These are phyloP conservation scores for Dactylonectria macrodidyma DNA, from an alignment of 2,329 filamentous ascomycete genomes.

Conservation along the genomic window DNA sequence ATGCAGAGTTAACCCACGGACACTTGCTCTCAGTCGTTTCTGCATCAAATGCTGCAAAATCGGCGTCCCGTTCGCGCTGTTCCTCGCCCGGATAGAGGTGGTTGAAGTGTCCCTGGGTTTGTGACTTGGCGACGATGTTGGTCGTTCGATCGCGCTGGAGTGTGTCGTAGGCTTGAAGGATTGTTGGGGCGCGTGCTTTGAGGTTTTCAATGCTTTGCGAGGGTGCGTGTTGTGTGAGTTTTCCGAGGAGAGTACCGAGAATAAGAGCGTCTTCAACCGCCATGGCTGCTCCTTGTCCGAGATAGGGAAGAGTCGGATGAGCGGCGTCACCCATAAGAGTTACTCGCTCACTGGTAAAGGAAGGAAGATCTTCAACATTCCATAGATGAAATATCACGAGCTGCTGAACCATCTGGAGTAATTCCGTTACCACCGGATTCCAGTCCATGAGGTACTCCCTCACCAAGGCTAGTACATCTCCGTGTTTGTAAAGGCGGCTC, in stretches of 20 bases:
- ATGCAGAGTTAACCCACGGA: conserved; percentile 33
- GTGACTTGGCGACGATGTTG: conserved; percentile 24
- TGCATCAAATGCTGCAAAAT: conserved; percentile 21
- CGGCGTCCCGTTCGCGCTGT: conserved; percentile 29
- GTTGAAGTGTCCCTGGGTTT: conserved; percentile 17
- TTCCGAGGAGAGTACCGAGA: conserved; percentile 48
- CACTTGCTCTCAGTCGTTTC: conserved; percentile 25
- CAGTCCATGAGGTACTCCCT: conserved; percentile 2
- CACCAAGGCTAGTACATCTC: not conserved
- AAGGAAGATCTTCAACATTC: conserved; percentile 21
- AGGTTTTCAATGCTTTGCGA: not conserved
- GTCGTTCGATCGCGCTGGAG: conserved; percentile 26
- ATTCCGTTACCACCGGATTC: conserved; percentile 23
- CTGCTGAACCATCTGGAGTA: conserved; percentile 18
- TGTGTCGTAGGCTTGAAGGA: conserved; percentile 22
- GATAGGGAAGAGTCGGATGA: conserved; percentile 43
- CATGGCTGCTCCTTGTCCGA: conserved; percentile 47
- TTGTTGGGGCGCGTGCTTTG: conserved; percentile 1
- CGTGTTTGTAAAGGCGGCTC: not conserved
- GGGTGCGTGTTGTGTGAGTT: conserved; percentile 3
- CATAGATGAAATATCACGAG: conserved; percentile 31
- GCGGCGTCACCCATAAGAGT: conserved; percentile 38
- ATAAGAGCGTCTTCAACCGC: conserved; percentile 45
- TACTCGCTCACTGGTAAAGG: conserved; percentile 27
- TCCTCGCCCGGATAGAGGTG: conserved; percentile 21